Evolutionary conservation across 495 filamentous ascomycete species (phyloP).

Genomic region (Lasiosphaeria miniovina): DNA sequence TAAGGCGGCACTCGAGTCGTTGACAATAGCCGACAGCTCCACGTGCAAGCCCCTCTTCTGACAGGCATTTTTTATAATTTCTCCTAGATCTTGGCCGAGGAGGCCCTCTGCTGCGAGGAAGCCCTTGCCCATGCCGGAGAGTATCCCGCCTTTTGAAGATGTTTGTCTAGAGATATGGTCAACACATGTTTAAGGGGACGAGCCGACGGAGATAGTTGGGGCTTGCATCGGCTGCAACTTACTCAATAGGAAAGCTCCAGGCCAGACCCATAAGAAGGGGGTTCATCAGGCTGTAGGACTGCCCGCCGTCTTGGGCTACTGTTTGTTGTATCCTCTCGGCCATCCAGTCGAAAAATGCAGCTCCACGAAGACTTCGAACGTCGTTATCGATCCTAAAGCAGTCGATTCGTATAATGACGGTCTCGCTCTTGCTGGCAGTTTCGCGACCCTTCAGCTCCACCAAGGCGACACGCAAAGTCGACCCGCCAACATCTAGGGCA

Average conservation of each 20-base stretch:
- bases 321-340: slow-evolving; percentile 66
- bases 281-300: slow-evolving; percentile 26
- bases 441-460: slow-evolving; percentile 59
- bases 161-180: slow-evolving; percentile 59
- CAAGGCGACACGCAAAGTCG: slow-evolving; percentile 74
- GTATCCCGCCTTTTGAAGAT: slow-evolving; percentile 66
- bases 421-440: slow-evolving; percentile 21
- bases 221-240: slow-evolving; percentile 26
- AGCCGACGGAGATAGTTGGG: background rate
- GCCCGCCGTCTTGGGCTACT: slow-evolving; percentile 35
- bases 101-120: slow-evolving; percentile 57
- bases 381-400: slow-evolving; percentile 50
- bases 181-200: slow-evolving; percentile 11
- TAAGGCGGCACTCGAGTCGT: slow-evolving; percentile 78
- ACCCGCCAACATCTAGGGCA: slow-evolving; percentile 67
- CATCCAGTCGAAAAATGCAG: slow-evolving; percentile 76
- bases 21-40: slow-evolving; percentile 75
- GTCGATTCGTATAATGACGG: slow-evolving; percentile 43
- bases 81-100: slow-evolving; percentile 49
- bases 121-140: slow-evolving; percentile 84
- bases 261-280: slow-evolving; percentile 65
- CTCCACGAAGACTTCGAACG: slow-evolving; percentile 45
- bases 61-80: slow-evolving; percentile 51
- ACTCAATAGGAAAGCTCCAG: slow-evolving; percentile 89
- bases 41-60: slow-evolving; percentile 46